A percentile compares a stretch with the other conserved stretches of the same genome.
Conservation (phyloP, 345 rosid genomes). For the Gossypium ekmanianum region DNA sequence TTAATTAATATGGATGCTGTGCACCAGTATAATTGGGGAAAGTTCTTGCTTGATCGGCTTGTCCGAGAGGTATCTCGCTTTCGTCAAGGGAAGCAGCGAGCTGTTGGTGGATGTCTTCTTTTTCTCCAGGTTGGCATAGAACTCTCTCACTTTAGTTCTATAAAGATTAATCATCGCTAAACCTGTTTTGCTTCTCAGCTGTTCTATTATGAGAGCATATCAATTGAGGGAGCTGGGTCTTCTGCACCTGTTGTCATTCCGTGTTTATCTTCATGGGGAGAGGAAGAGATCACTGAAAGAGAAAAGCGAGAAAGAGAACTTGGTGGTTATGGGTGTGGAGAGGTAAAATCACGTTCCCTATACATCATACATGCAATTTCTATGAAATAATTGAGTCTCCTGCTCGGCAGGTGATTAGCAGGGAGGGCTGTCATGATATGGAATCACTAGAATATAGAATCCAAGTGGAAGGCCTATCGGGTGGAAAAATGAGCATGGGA, state of each 20-base stretch:
- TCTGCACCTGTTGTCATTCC: conserved; percentile 20
- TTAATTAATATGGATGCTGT: conserved; percentile 39
- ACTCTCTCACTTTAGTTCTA: background rate
- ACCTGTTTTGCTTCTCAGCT: conserved; percentile 25
- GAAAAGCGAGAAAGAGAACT: conserved; percentile 43
- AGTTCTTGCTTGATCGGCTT: conserved; percentile 44
- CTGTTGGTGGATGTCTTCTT: conserved; percentile 49
- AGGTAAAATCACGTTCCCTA: conserved; percentile 27
- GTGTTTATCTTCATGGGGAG: conserved; percentile 45
- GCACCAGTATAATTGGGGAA: conserved; percentile 50
- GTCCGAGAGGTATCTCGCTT: conserved; percentile 45
- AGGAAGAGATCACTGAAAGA: conserved; percentile 45
- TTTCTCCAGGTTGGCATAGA: conserved; percentile 38
- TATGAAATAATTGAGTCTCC: conserved; percentile 15
- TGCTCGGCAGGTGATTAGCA: conserved; percentile 34
- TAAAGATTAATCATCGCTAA: conserved; percentile 15
- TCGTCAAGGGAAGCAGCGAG: conserved; percentile 45
- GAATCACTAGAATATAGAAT: conserved; percentile 21
- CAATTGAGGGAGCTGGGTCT: conserved; percentile 31
- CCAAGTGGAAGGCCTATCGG: conserved; percentile 18
- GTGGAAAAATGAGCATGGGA: conserved; percentile 11
- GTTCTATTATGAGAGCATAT: conserved; percentile 40
- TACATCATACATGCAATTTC: background rate
- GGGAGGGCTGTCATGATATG: conserved; percentile 20
- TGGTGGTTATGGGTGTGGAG: conserved; percentile 48